A percentile compares a stretch with the other conserved stretches of the same genome.
Evolutionary conservation across 352 stramenopile species (phyloP).

Genomic region (Peronospora tabacina): DNA sequence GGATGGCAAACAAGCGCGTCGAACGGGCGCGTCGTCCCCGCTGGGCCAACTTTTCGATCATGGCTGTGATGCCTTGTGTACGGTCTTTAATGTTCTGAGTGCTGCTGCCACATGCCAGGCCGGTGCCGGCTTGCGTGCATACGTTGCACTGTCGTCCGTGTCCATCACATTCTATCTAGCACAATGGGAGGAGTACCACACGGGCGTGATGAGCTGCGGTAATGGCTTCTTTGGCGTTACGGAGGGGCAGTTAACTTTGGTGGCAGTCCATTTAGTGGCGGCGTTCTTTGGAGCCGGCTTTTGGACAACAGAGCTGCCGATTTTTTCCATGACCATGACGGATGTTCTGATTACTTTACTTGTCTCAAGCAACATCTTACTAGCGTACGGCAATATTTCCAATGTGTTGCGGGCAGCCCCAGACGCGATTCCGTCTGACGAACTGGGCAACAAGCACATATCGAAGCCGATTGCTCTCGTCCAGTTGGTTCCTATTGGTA

Average conservation of each 20-base stretch:
- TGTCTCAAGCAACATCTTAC: constrained; percentile 67
- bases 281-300: constrained; percentile 49
- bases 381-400: constrained; percentile 64
- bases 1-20: constrained; percentile 97
- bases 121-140: constrained; percentile 38
- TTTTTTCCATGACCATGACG: constrained; percentile 34
- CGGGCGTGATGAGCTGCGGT: constrained; percentile 83
- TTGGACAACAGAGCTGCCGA: constrained; percentile 39
- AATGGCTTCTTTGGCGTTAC: constrained; percentile 82
- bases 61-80: constrained; percentile 83
- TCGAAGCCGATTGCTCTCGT: constrained; percentile 69
- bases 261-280: constrained; percentile 53
- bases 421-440: constrained; percentile 46
- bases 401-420: constrained; percentile 59
- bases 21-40: constrained; percentile 89
- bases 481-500: constrained; percentile 64
- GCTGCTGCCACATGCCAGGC: constrained; percentile 56
- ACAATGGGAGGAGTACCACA: constrained; percentile 88
- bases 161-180: constrained; percentile 80
- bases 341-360: constrained; percentile 48
- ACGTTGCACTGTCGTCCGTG: constrained; percentile 62
- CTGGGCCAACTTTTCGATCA: constrained; percentile 99
- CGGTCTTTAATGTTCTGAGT: constrained; percentile 74
- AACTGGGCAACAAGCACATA: constrained; percentile 80
- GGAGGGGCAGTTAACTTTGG: constrained; percentile 73